Evolutionary conservation across 306 rosid genomes (phyloP).

Genomic region (Glycine latifolia): DNA sequence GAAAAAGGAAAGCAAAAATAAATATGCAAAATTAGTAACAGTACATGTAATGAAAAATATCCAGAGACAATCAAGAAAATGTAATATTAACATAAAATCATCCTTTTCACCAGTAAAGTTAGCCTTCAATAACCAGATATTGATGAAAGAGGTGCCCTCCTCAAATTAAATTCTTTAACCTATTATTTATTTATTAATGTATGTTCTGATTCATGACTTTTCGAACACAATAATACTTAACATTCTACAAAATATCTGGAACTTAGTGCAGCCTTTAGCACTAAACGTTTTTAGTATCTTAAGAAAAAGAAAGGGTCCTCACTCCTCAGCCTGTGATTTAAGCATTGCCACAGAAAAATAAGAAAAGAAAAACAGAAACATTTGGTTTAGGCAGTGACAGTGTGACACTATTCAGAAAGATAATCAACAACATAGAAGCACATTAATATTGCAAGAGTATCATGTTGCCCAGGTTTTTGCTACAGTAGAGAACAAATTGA

Average conservation of each 20-base stretch:
- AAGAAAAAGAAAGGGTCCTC: not conserved
- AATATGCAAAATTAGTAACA: conserved; percentile 25
- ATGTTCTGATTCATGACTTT: not conserved
- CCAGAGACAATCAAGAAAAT: not conserved
- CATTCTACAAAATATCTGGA: not conserved
- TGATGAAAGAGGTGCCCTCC: not conserved
- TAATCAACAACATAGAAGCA: not conserved
- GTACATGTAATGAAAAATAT: not conserved
- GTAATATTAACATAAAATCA: conserved; percentile 5
- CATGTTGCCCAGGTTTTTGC: not conserved
- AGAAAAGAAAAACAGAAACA: not conserved
- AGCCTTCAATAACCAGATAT: conserved; percentile 1
- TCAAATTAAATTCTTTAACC: not conserved
- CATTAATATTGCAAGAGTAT: not conserved
- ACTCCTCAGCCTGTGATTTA: not conserved
- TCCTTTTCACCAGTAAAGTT: conserved; percentile 2
- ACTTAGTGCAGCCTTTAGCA: not conserved
- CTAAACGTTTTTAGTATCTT: not conserved
- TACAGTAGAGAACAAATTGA: not conserved
- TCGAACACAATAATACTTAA: not conserved
- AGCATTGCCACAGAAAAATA: conserved; percentile 18
- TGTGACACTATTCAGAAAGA: conserved; percentile 1
- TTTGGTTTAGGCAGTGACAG: not conserved
- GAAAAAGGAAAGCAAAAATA: not conserved
- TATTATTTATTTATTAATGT: not conserved